These are phyloP conservation scores for Pythium vanterpoolii DNA, from an alignment of 352 stramenopile genomes.

Conservation along the genomic window DNA sequence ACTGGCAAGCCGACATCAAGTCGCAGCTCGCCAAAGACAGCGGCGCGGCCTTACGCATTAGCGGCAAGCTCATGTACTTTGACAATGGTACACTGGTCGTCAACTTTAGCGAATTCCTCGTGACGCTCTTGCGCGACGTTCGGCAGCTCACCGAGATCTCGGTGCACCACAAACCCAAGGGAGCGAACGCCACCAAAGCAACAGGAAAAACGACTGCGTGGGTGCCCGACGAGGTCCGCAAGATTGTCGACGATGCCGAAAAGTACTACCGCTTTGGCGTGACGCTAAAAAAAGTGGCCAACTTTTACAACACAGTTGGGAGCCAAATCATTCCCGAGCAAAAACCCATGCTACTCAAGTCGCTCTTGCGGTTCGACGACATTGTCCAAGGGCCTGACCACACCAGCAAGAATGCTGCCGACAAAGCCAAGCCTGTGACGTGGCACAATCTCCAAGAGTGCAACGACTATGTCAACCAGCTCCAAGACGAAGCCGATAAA, in stretches of 20 bases:
- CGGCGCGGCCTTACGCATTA: conserved; percentile 64
- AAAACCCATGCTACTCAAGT: conserved; percentile 93
- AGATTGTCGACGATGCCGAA: conserved; percentile 85
- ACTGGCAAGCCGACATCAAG: conserved; percentile 85
- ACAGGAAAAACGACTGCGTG: conserved; percentile 44
- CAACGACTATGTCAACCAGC: conserved; percentile 89
- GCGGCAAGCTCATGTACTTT: conserved; percentile 90
- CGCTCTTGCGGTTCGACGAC: conserved; percentile 90
- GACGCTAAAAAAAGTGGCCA: conserved; percentile 94
- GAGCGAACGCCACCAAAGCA: neutral
- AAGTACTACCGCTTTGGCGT: conserved; percentile 94
- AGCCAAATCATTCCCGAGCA: conserved; percentile 93
- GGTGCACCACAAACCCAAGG: conserved; percentile 28
- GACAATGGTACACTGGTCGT: conserved; percentile 87
- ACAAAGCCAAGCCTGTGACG: conserved; percentile 71
- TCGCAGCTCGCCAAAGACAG: conserved; percentile 56
- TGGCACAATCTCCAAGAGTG: conserved; percentile 92
- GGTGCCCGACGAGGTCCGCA: conserved; percentile 62
- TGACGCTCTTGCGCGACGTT: conserved; percentile 90
- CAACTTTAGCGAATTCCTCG: conserved; percentile 93
- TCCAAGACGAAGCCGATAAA: conserved; percentile 88
- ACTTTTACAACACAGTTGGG: conserved; percentile 97
- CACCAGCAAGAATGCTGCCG: conserved; percentile 31
- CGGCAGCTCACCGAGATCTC: conserved; percentile 91
- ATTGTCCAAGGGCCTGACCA: conserved; percentile 60